Base-by-base conservation (phyloP, 2,329 filamentous ascomycete species). In the Xylariaceae sp. region DNA sequence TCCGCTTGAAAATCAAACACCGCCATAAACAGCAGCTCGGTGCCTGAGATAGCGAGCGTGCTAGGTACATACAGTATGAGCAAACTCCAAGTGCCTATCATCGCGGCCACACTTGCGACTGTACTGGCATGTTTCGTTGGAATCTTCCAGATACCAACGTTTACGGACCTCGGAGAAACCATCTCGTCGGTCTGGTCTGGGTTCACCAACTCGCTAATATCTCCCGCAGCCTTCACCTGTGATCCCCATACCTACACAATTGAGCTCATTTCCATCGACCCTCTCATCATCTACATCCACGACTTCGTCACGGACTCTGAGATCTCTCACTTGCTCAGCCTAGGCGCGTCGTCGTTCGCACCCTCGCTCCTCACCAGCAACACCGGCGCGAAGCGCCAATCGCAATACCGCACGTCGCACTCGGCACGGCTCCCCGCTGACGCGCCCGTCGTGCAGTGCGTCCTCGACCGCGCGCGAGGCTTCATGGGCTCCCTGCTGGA, bases 211-310 rank as follows among this genome's bases (percentile, higher is more conserved):
- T n/a, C n/a, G n/a, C n/a, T n/a, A n/a, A n/a, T n/a, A n/a, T n/a
- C n/a, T n/a, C n/a, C n/a, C n/a, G n/a, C n/a, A n/a, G n/a, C n/a
- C n/a, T n/a, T n/a, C n/a, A n/a, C n/a, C n/a, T n/a, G n/a, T n/a
- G n/a, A n/a, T n/a, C n/a, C n/a, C n/a, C 57, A 61, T 16, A 35
- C 51, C 9, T 67, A 66, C 52, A 55, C 51, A 3, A 64, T 59
- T 1, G 56, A 64, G 34, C 53, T 67, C 35, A 52, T 67, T 31
- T 66, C 62, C 12, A 52, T 64, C 24, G 59, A 64, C 24, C 64
- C 64, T 1, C 51, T 67, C 4, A 50, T 67, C n/a, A 58, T 67
- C 38, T 67, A 67, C 51, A 63, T 67, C 51, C 60, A 59, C 54
- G 37, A 54, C 42, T 62, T 67, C 51, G 47, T 66, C 42, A 42